Conservation (phyloP, 148 eudicot genomes). For the Spergularia marina region DNA sequence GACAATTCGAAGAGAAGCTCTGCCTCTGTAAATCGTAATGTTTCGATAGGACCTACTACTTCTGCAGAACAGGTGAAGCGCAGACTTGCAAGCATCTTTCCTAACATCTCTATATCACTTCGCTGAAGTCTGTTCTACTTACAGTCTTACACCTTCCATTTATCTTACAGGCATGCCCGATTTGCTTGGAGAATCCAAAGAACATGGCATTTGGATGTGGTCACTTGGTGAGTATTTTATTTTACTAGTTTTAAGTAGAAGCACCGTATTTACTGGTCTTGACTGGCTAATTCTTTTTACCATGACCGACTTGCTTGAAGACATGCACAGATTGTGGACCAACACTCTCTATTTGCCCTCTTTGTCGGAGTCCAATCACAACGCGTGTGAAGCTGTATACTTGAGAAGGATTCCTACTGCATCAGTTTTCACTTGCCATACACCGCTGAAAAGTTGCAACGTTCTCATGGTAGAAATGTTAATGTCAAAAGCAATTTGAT, state of each 20-base stretch:
- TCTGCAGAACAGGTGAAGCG: constrained; percentile 48
- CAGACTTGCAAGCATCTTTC: background rate
- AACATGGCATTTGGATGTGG: constrained; percentile 91
- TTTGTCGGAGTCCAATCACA: constrained; percentile 59
- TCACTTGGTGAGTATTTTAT: constrained; percentile 56
- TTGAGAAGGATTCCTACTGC: constrained; percentile 20
- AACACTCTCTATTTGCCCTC: constrained; percentile 50
- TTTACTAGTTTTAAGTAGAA: background rate
- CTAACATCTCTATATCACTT: background rate
- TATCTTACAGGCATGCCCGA: constrained; percentile 58
- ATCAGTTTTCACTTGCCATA: too few relatives aligned
- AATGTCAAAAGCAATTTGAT: background rate
- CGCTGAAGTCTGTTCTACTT: background rate
- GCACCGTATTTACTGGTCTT: too few relatives aligned
- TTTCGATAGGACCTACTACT: constrained; percentile 17
- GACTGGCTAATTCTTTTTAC: background rate
- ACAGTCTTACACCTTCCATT: background rate
- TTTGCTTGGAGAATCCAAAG: constrained; percentile 69
- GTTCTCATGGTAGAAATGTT: background rate
- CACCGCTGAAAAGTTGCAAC: background rate
- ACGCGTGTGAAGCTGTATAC: constrained; percentile 53
- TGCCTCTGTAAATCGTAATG: constrained; percentile 33
- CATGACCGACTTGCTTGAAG: constrained; percentile 26
- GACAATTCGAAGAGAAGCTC: constrained; percentile 41
- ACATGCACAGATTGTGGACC: constrained; percentile 75